Percentiles rank a stretch among this genome's conserved stretches.
Conservation (phyloP, 441 rosid genomes). For the Bruguiera hainesii region DNA sequence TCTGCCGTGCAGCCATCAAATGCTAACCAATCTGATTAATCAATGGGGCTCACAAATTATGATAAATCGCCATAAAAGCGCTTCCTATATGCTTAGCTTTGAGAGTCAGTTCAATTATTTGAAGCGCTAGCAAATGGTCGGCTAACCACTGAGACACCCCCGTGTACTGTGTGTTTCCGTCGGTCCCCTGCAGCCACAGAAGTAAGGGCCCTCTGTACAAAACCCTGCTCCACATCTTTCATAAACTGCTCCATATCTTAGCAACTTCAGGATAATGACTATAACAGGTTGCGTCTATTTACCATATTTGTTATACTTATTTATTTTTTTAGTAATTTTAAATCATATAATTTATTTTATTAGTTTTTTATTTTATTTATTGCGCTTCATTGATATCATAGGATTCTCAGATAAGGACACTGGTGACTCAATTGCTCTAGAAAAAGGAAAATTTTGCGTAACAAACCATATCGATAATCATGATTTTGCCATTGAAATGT, state of each 20-base stretch:
- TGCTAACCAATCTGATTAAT: slow-evolving; percentile 2
- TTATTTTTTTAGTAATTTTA: no score
- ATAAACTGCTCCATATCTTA: no score
- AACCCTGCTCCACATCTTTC: background rate
- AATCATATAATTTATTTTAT: no score
- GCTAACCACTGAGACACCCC: slow-evolving; percentile 20
- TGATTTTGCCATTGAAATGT: slow-evolving; percentile 13
- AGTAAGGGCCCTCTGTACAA: background rate
- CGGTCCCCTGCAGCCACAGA: slow-evolving; percentile 18
- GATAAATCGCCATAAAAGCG: background rate
- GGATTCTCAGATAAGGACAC: no score
- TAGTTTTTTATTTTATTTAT: no score
- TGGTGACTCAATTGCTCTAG: no score
- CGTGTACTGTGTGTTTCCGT: slow-evolving; percentile 17
- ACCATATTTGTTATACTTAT: no score
- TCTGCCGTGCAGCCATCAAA: slow-evolving; percentile 2
- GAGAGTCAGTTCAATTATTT: slow-evolving; percentile 23
- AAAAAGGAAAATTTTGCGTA: background rate
- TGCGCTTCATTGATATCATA: no score
- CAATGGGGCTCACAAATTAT: background rate
- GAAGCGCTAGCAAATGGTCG: slow-evolving; percentile 33
- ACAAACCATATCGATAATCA: background rate
- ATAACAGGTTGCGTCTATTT: no score
- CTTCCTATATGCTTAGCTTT: slow-evolving; percentile 13
- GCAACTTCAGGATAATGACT: no score